Evolutionary conservation across 2,329 filamentous ascomycete genomes (phyloP).

Genomic region (Colletotrichum liaoningense): DNA sequence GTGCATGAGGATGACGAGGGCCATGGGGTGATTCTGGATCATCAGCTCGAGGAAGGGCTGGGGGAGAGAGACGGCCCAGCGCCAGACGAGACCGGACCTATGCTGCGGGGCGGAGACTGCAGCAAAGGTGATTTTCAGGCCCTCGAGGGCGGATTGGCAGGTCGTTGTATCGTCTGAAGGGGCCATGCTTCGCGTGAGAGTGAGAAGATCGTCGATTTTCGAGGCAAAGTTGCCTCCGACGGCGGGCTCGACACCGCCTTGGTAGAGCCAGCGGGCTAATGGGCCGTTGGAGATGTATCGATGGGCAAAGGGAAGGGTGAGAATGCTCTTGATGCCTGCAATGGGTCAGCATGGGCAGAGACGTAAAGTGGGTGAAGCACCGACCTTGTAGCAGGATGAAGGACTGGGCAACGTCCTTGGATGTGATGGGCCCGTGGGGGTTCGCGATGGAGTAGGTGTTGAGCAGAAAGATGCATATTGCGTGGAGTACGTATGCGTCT

Average conservation of each 20-base stretch:
- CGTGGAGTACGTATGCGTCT: slow-evolving; percentile 38
- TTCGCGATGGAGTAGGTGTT: slow-evolving; percentile 37
- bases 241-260: slow-evolving; percentile 24
- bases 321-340: slow-evolving; percentile 34
- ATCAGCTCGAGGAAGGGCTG: slow-evolving; percentile 36
- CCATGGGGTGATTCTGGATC: slow-evolving; percentile 32
- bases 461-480: slow-evolving; percentile 37
- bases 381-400: slow-evolving; percentile 37
- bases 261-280: slow-evolving; percentile 30
- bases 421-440: slow-evolving; percentile 13
- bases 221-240: slow-evolving; percentile 10
- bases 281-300: slow-evolving; percentile 27
- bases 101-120: slow-evolving; percentile 16
- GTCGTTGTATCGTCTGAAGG: slow-evolving; percentile 28
- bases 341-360: neutral
- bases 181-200: slow-evolving; percentile 30
- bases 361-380: too few relatives aligned
- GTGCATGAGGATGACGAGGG: slow-evolving; percentile 38
- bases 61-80: slow-evolving; percentile 37
- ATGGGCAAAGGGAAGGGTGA: slow-evolving; percentile 25
- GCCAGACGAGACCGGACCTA: slow-evolving; percentile 34
- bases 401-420: slow-evolving; percentile 36
- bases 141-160: slow-evolving; percentile 30
- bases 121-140: slow-evolving; percentile 29
- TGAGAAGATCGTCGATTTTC: slow-evolving; percentile 30